phyloP scores from a whole-genome alignment of 2,329 filamentous ascomycete genomes.

The Aspergillus sojae region DNA sequence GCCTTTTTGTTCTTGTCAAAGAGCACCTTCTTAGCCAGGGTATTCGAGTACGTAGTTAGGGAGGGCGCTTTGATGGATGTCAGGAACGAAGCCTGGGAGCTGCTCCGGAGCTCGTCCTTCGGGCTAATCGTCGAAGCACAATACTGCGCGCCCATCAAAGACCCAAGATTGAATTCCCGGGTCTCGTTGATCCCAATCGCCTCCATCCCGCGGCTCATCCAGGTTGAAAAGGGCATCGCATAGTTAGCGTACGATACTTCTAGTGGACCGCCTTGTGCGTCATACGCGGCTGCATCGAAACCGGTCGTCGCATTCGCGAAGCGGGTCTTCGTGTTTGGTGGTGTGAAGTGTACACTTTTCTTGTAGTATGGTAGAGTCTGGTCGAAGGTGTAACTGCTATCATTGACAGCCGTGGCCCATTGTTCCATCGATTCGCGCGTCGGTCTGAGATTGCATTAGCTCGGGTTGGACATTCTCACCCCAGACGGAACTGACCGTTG shows the following conservation, averaged over 20 bases:
- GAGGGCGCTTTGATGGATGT: slow-evolving; percentile 17
- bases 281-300: slow-evolving; percentile 25
- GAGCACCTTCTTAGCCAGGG: slow-evolving; percentile 47
- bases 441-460: slow-evolving; percentile 3
- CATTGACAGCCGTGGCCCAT: slow-evolving; percentile 27
- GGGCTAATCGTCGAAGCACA: slow-evolving; percentile 52
- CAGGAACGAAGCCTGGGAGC: slow-evolving; percentile 43
- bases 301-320: slow-evolving; percentile 23
- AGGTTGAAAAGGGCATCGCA: slow-evolving; percentile 37
- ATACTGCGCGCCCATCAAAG: slow-evolving; percentile 39
- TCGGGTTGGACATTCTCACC: background rate
- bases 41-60: slow-evolving; percentile 44
- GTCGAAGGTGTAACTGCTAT: slow-evolving; percentile 30
- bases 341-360: slow-evolving; percentile 31
- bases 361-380: slow-evolving; percentile 30
- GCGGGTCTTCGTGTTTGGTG: slow-evolving; percentile 19
- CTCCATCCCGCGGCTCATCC: slow-evolving; percentile 36
- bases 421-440: slow-evolving; percentile 19
- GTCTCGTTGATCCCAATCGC: slow-evolving; percentile 40
- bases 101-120: slow-evolving; percentile 50
- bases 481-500: slow-evolving; percentile 10
- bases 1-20: slow-evolving; percentile 51
- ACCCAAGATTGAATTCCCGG: slow-evolving; percentile 43
- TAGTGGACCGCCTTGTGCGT: slow-evolving; percentile 34
- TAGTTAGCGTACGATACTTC: slow-evolving; percentile 44